Base-by-base conservation (phyloP, 768 basidiomycete genomes). In the Epithele typhae region DNA sequence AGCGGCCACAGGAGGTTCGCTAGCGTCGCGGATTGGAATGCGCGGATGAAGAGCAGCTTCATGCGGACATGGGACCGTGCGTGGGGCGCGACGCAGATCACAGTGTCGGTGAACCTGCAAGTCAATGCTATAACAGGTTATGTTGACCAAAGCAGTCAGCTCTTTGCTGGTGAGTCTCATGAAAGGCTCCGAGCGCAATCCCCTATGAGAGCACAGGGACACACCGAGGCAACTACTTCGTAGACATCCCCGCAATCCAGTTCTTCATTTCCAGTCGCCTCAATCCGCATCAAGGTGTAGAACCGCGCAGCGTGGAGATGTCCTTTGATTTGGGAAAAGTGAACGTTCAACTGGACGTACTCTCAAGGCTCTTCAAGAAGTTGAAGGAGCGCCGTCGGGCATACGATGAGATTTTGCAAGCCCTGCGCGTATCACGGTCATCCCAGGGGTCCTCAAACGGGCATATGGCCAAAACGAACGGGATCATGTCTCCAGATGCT, bases 61-160 rank as follows among this genome's bases (percentile, higher is more conserved):
- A 72, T 70, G 37, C 70, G 87, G 46, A 78, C 85, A 21, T 76
- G 85, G 70, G 81, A 85, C 51, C 72, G 78, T 43, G 85, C 84
- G 21, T 75, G 84, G 70, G 84, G 82, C 11, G 73, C 70, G 33
- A 81, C 79, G 39, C 76, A 74, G 43, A 86, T 81, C 17, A 72
- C 73, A 11, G 74, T 76, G 2, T 70, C 72, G 4, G 62, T 87
- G 40, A 66, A 72, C 40, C 60, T 87, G 34, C 73, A 66, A 33
- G 59, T 81, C 36, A 66, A 65, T 35, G 70, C 75, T 40, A 63
- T 84, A 25, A 62, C 68, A 33, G 78, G 77, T 10, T 24, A 18
- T 14, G 43, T 48, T 10, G 51, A 48, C 37, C 24, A 30, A 27
- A 41, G 17, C 22, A 52, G 46, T 18, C 43, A 37, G 5, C 12